These are phyloP conservation scores for Cladosporium sp. DNA, from an alignment of 2,329 filamentous ascomycete genomes.

Conservation along the genomic window DNA sequence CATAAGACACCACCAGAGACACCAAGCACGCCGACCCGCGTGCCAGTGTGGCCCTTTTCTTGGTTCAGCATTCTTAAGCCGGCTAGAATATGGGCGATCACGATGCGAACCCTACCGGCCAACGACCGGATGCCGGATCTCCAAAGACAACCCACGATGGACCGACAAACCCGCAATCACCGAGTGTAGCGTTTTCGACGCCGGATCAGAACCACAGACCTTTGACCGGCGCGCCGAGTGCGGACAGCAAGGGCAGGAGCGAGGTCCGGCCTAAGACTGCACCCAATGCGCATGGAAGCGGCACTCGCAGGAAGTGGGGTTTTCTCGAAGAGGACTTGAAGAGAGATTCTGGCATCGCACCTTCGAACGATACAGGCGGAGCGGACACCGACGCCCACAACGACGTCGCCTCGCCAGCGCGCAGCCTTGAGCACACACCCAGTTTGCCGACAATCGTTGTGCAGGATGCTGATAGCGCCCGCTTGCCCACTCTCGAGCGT, in stretches of 20 bases:
- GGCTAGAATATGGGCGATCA: constrained; percentile 9
- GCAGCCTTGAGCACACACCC: constrained; percentile 1
- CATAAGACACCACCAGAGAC: too few species aligned
- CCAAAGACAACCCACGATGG: neutral
- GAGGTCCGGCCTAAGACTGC: constrained; percentile 8
- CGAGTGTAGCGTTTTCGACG: neutral
- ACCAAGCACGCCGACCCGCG: neutral
- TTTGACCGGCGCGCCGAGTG: constrained; percentile 1
- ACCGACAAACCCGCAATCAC: neutral
- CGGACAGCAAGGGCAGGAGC: neutral
- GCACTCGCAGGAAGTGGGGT: neutral
- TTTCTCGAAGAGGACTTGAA: constrained; percentile 23
- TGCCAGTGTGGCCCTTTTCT: constrained; percentile 1
- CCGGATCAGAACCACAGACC: neutral
- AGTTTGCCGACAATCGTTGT: constrained; percentile 39
- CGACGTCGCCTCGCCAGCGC: constrained; percentile 2
- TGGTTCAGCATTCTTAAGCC: constrained; percentile 1
- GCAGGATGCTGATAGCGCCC: constrained; percentile 5
- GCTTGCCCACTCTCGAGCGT: constrained; percentile 5
- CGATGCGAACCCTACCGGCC: constrained; percentile 1
- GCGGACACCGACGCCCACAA: neutral
- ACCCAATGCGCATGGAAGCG: constrained; percentile 6
- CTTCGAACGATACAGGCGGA: constrained; percentile 16
- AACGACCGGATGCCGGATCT: neutral
- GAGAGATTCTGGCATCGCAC: constrained; percentile 32